phyloP scores from a whole-genome alignment of 768 basidiomycete genomes.

The Pisolithus marmoratus region DNA sequence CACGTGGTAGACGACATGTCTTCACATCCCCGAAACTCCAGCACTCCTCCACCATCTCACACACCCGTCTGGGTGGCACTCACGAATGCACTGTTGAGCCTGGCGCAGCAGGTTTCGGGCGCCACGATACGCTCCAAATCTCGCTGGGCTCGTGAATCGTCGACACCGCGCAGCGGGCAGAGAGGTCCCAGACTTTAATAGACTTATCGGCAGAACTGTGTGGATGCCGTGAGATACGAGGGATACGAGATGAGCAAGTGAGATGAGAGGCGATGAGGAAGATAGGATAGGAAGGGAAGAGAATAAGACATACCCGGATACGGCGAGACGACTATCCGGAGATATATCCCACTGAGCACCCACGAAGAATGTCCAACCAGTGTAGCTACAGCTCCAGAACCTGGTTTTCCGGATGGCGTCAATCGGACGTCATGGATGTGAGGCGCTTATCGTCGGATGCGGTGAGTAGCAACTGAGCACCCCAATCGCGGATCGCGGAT shows the following conservation, averaged over 20 bases:
- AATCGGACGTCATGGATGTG: constrained; percentile 84
- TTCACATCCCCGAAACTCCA: constrained; percentile 33
- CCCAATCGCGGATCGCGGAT: constrained; percentile 1
- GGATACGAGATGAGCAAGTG: too few species aligned
- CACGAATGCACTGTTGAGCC: constrained; percentile 57
- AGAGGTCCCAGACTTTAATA: constrained; percentile 84
- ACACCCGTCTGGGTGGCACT: constrained; percentile 71
- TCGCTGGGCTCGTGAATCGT: constrained; percentile 75
- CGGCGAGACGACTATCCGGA: constrained; percentile 70
- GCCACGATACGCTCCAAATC: constrained; percentile 83
- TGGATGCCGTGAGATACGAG: not conserved
- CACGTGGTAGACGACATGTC: too few species aligned
- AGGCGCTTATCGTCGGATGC: constrained; percentile 93
- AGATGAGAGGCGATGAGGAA: too few species aligned
- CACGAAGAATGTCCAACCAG: constrained; percentile 88
- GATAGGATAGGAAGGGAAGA: not conserved
- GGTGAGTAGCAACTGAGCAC: constrained; percentile 78
- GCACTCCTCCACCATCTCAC: constrained; percentile 78
- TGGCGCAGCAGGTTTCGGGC: constrained; percentile 51
- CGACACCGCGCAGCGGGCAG: constrained; percentile 65
- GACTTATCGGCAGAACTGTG: constrained; percentile 77
- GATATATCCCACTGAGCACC: constrained; percentile 81
- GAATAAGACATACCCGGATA: constrained; percentile 63
- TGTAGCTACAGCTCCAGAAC: constrained; percentile 77
- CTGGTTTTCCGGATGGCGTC: constrained; percentile 49